Evolutionary conservation across 1,284 basidiomycete species (phyloP), one percentile per base, ranked within the genome.

Genomic region (Ceratobasidium sp.): DNA sequence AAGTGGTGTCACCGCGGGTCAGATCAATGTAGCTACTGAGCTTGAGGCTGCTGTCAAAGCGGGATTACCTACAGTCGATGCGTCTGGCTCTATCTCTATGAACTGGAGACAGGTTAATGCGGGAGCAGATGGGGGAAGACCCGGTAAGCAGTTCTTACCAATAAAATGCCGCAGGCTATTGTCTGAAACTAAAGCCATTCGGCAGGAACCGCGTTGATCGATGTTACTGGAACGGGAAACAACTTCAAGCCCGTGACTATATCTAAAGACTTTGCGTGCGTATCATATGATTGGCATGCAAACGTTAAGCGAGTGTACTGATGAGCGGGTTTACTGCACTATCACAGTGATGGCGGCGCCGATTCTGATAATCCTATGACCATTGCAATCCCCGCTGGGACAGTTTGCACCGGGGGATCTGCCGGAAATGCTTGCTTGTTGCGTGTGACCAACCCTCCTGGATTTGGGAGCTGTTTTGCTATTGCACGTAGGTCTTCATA

Each of bases 141-240:
- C 57, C 14, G 52, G 38, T 63, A n/a, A 13, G 46, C n/a, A 49
- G 1, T 52, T 4, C 21, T 32, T 30, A 38, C 28, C 46, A 32
- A 63, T 28, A 13, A 35, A 7, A 3, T 32, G 21, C 28, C 13
- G 35, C 46, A 8, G 7, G 28, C 9, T 30, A 50, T 32, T 30
- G 61, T 38, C 61, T 63, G 46, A 63, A 63, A 63, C 44, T 28
- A 8, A 32, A 47, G 26, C 8, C 18, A 11, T 28, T 18, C 14
- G 9, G 30, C 13, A 63, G 44, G 61, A 44, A 73, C 47, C 13
- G 61, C 71, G 35, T 47, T 44, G 57, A 43, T 73, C 47, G 71
- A 73, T 64, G 62, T 54, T 23, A 73, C 71, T n/a, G 71, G 71
- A 13, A 66, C 61, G 21, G 59, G 71, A 13, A 73, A 62, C 23